A percentile compares a stretch with the other conserved stretches of the same genome.
These are phyloP conservation scores for Leishmania tarentolae DNA, from an alignment of 208 protist species.

Conservation along the genomic window DNA sequence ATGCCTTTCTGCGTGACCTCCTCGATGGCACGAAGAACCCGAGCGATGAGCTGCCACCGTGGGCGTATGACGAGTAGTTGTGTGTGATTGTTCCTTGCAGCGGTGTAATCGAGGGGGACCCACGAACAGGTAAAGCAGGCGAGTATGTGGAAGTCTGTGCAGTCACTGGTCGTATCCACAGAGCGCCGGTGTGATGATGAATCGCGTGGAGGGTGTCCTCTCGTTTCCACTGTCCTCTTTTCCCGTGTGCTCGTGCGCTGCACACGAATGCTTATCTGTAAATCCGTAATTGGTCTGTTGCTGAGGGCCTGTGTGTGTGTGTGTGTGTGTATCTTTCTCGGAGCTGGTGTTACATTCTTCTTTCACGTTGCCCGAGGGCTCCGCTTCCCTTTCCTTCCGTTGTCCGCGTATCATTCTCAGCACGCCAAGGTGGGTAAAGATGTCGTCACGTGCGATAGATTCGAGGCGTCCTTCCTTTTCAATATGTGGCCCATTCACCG, in stretches of 20 bases:
- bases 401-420: neutral
- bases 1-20: slow-evolving; percentile 55
- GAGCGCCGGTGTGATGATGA: neutral
- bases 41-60: slow-evolving; percentile 35
- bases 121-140: neutral
- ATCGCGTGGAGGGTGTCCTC: neutral
- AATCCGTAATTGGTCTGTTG: neutral
- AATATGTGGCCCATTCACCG: too few species aligned
- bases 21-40: slow-evolving; percentile 57
- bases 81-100: neutral
- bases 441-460: neutral
- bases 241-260: neutral
- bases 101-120: neutral
- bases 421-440: neutral
- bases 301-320: too few species aligned
- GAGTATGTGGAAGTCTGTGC: neutral
- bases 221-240: neutral
- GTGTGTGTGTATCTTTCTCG: neutral
- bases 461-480: too few species aligned
- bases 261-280: neutral
- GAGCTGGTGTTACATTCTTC: neutral
- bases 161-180: neutral
- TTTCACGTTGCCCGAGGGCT: neutral
- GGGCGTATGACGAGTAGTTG: slow-evolving; percentile 23
- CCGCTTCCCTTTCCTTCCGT: neutral